phyloP scores from a whole-genome alignment of 2,329 filamentous ascomycete genomes.

The Raffaelea deltoideospora region DNA sequence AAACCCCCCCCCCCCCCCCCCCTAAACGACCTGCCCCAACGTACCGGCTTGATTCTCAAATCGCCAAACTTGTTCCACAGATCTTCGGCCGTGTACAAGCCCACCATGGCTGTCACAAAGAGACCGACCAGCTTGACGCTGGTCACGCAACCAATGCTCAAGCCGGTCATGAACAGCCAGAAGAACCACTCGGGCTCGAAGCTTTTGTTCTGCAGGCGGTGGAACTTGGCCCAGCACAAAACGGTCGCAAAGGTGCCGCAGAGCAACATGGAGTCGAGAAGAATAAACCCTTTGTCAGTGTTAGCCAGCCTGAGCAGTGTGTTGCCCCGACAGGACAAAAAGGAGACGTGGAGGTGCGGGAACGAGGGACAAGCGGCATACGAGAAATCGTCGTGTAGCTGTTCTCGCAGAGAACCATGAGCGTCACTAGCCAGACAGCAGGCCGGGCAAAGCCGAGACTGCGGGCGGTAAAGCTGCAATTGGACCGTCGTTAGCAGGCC shows the following conservation, averaged over 20 bases:
- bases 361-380: constrained; percentile 1
- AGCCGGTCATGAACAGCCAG: constrained; percentile 84
- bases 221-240: constrained; percentile 94
- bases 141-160: constrained; percentile 95
- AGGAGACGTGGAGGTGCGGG: neutral
- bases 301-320: too few species aligned
- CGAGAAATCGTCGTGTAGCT: constrained; percentile 98
- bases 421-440: constrained; percentile 83
- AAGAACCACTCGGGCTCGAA: constrained; percentile 88
- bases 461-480: constrained; percentile 64
- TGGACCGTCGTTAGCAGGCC: too few species aligned
- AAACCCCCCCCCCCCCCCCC: too few species aligned
- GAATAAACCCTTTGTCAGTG: constrained; percentile 53
- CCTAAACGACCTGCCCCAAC: too few species aligned
- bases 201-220: constrained; percentile 68
- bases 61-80: constrained; percentile 98
- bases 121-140: constrained; percentile 98
- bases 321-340: too few species aligned
- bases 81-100: constrained; percentile 89
- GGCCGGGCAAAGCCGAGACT: constrained; percentile 77
- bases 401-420: constrained; percentile 98
- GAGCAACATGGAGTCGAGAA: constrained; percentile 95
- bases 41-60: constrained; percentile 71
- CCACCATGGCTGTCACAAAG: constrained; percentile 88
- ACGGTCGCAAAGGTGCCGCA: constrained; percentile 98